Evolutionary conservation across 1,284 basidiomycete species (phyloP).

Genomic region (Macrocystidia cucumis): DNA sequence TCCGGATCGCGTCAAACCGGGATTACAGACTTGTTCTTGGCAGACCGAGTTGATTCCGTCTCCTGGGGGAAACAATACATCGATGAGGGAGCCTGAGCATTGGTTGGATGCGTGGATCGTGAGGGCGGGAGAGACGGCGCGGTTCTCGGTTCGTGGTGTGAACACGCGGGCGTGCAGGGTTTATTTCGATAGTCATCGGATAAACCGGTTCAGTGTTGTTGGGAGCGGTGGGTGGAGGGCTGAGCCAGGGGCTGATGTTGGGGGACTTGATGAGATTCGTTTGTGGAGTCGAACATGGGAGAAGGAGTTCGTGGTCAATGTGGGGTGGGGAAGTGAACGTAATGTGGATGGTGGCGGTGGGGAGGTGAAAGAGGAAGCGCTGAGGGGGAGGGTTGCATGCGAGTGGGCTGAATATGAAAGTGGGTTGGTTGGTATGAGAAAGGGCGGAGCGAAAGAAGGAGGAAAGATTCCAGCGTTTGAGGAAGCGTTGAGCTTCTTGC

Average conservation of each 20-base stretch:
- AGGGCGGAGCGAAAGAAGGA: slow-evolving; percentile 11
- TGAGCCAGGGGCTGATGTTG: slow-evolving; percentile 27
- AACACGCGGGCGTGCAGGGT: slow-evolving; percentile 63
- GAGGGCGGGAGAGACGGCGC: slow-evolving; percentile 19
- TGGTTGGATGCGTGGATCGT: background rate
- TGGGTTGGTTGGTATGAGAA: slow-evolving; percentile 34
- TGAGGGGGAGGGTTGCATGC: slow-evolving; percentile 53
- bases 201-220: slow-evolving; percentile 28
- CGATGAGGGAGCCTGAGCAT: background rate
- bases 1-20: too few relatives aligned
- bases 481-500: slow-evolving; percentile 59
- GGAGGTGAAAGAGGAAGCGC: slow-evolving; percentile 15
- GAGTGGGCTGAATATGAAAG: slow-evolving; percentile 66
- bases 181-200: slow-evolving; percentile 43
- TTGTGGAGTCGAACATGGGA: slow-evolving; percentile 72
- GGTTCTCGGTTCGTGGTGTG: slow-evolving; percentile 38
- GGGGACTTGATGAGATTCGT: slow-evolving; percentile 27
- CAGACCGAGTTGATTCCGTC: too few relatives aligned
- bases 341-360: slow-evolving; percentile 13
- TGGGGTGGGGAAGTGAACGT: too few relatives aligned
- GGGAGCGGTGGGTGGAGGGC: slow-evolving; percentile 28
- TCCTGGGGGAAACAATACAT: too few relatives aligned
- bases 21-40: too few relatives aligned
- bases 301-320: slow-evolving; percentile 46
- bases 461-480: slow-evolving; percentile 65